Evolutionary conservation across 768 basidiomycete species (phyloP), one percentile per base, ranked within the genome.

Genomic region (Jaapia argillacea): DNA sequence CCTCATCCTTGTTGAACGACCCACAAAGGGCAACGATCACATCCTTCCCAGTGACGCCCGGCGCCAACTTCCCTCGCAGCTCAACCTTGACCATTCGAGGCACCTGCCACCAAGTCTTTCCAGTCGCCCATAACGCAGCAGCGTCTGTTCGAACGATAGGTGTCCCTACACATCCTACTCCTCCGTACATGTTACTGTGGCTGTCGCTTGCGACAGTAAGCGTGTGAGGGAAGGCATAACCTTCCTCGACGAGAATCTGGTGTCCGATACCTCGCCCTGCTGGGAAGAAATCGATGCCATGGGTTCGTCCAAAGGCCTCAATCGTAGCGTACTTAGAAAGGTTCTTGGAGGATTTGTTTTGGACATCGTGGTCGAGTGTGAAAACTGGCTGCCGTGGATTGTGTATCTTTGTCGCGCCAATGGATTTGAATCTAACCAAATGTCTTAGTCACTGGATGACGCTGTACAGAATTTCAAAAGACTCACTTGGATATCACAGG

Each of bases 21-120:
- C 94, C 91, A 45, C 94, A 97, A 3, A 98, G 74, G 0, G 96
- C 94, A 13, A 99, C 86, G 46, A 99, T 98, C 35, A 99, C 87
- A 56, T 99, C 96, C 63, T 99, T 99, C 25, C 96, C 96, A 0
- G 91, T 93, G 2, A 98, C 94, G 3, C 96, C 96, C 0, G 83
- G 77, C 0, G 85, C 72, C 0, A 98, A 74, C 47, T 66, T 69
- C 4, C 94, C 94, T 45, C 72, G 75, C 40, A 99, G 69, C 54
- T 96, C 91, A 48, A 98, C 94, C 47, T 87, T 91, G 59, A 99
- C 78, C 77, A 97, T 92, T 3, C 90, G 78, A 12, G 96, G 96
- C 25, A 99, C 83, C 64, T 98, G 96, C 96, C 94, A 98, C 96
- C 96, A 99, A 1, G 96, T 98, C 60, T 86, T 89, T 18, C 93